Evolutionary conservation across 176 grass and related monocot genomes (phyloP).

Genomic region (Triticum monococcum): DNA sequence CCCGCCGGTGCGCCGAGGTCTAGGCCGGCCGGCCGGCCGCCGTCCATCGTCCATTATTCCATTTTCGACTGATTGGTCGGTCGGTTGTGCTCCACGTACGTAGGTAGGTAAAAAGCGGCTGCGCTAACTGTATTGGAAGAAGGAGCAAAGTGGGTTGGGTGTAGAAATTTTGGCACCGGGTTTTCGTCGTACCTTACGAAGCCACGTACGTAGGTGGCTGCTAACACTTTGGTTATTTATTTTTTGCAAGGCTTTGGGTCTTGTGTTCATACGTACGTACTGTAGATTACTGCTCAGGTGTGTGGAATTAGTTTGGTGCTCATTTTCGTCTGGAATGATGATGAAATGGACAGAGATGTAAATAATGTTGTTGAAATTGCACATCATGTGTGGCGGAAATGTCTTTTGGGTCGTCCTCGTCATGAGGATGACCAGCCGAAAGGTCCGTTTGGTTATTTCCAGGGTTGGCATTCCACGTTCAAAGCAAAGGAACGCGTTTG

Average conservation of each 20-base stretch:
- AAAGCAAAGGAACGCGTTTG: background rate
- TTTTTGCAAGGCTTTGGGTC: background rate
- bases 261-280: background rate
- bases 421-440: background rate
- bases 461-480: background rate
- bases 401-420: too few relatives aligned
- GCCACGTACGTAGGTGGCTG: background rate
- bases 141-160: background rate
- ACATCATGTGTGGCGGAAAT: background rate
- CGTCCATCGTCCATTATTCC: background rate
- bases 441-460: background rate
- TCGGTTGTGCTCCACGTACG: background rate
- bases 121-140: background rate
- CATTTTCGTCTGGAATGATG: too few relatives aligned
- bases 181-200: too few relatives aligned
- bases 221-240: background rate
- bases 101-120: background rate
- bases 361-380: background rate
- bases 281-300: too few relatives aligned
- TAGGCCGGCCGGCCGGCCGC: background rate
- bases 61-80: background rate
- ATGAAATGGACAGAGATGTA: too few relatives aligned
- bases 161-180: background rate
- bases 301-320: too few relatives aligned
- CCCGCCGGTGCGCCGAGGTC: constrained; percentile 70